Evolutionary conservation across 2,329 filamentous ascomycete species (phyloP).

Genomic region (Ophiostoma novo-ulmi): DNA sequence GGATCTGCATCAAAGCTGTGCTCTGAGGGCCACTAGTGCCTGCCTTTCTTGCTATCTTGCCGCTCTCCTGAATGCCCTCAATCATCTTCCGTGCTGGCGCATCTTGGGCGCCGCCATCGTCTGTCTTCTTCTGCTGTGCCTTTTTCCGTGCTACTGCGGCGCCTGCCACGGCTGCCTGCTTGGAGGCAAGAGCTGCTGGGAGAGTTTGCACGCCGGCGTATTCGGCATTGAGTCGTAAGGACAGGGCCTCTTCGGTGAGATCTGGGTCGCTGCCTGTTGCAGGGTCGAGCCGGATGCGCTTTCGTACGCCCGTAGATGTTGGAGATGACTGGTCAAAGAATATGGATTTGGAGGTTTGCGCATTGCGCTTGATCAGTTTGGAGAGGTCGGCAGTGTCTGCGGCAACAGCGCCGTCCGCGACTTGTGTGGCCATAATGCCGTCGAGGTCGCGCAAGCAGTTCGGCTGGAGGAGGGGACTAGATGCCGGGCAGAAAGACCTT

Average conservation of each 20-base stretch:
- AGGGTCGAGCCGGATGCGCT: conserved; percentile 36
- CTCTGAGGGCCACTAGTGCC: conserved; percentile 30
- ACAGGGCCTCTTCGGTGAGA: conserved; percentile 42
- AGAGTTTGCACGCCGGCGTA: conserved; percentile 74
- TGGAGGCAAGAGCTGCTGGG: conserved; percentile 71
- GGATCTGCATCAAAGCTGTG: conserved; percentile 37
- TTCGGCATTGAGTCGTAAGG: conserved; percentile 61
- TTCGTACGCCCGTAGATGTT: conserved; percentile 25
- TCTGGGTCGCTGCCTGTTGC: conserved; percentile 38
- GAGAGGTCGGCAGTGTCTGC: conserved; percentile 33
- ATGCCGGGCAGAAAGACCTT: neutral
- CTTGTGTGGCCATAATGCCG: conserved; percentile 33
- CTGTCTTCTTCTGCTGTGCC: conserved; percentile 42
- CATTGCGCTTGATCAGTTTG: conserved; percentile 40
- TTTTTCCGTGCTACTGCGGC: conserved; percentile 48
- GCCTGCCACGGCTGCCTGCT: conserved; percentile 62
- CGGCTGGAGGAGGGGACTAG: neutral
- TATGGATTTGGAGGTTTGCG: conserved; percentile 38
- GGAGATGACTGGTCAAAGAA: conserved; percentile 33
- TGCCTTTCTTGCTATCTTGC: conserved; percentile 27
- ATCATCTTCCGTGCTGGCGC: conserved; percentile 60
- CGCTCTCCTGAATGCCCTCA: conserved; percentile 53
- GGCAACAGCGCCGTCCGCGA: conserved; percentile 28
- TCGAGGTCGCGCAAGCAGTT: neutral
- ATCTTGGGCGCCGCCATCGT: conserved; percentile 32